Evolutionary conservation across 495 filamentous ascomycete species (phyloP), one percentile per base, ranked within the genome.

Genomic region (Hyphodiscus hymeniophilus): DNA sequence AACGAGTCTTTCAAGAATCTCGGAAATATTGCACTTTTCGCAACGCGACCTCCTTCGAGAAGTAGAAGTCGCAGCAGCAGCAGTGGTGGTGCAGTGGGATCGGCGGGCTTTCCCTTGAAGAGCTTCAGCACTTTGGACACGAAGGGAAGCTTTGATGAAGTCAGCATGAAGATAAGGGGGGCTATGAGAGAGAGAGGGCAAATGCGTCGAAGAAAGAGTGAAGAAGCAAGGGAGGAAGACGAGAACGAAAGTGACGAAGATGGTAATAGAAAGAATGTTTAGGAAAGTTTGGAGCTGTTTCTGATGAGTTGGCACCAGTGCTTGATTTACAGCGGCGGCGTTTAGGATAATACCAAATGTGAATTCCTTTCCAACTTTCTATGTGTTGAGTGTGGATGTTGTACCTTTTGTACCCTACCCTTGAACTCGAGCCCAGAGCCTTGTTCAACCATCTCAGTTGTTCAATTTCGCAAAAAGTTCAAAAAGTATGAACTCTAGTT

Each of bases 1-100:
- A 95, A 95, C 67, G 92, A 98, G 62, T 89, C 84, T 3, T 94
- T 97, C 68, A 79, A 81, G 56, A 89, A 96, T 55, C 80, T 98
- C 21, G 81, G 84, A 12, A 79, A 77, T 45, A 84, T 92, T 50
- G 86, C 83, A 38, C 80, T 98, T 62, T 98, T 96, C 59, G 86
- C 91, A 2, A 89, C 85, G 23, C 73, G 87, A 24, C 91, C 91
- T 4, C 75, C 80, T 2, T 87, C 79, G 48, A 81, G 85, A 35
- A 82, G 69, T 33, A 69, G 82, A 13, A 84, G 77, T 54, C 70
- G 85, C 32, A 89, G 83, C 57, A 84, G 85, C 57, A 91, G 79
- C 53, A 69, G 69, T 45, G 77, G 76, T 13, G 77, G 74, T n/a
- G 66, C 68, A 0, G 71, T 75, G 24, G 78, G 79, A 7, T 72